Base-by-base conservation (phyloP, 306 rosid genomes). In the Cicer pinnatifidum region DNA sequence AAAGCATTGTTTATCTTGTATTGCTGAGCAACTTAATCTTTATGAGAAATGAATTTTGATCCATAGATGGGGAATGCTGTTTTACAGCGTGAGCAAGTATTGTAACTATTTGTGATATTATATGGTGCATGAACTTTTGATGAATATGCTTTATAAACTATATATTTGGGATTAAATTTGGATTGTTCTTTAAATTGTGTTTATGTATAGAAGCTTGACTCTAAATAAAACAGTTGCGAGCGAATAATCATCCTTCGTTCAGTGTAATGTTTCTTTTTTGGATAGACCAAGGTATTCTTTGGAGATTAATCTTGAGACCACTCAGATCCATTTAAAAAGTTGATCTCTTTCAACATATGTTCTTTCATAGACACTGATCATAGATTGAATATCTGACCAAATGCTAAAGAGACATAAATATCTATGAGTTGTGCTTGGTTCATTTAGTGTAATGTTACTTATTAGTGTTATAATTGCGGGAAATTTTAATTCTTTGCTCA, bases 1-100 rank as follows among this genome's bases (percentile, higher is more conserved):
- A 72, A 78, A 47, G 75, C 76, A 28, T 38, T 46, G 28, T 62
- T 16, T 10, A 7, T 39, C 56, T 12, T 79, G 28, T 48, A 7
- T 51, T 54, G 50, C 13, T 9, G n/a, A 54, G 35, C 67, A 78
- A 78, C 10, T 64, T 11, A 6, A 69, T 48, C 60, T 71, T 10
- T 44, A 8, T 13, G 48, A 57, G 51, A 50, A 54, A 63, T 70
- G 58, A 23, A 11, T 63, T 15, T 23, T 52, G 39, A 41, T 50
- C 50, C 9, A 54, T 60, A 41, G 72, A 28, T 44, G 23, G 38
- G 9, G 67, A 53, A 65, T 40, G 28, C 39, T 52, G 69, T 57
- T 62, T 71, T 67, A 41, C 35, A 11, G 38, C 6, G 35, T 78
- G 65, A 19, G 59, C 50, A 28, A 48, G 52, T 66, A 60, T 41